Conservation (phyloP, 176 grass and related monocot species). For the Miscanthus lutarioriparius region DNA sequence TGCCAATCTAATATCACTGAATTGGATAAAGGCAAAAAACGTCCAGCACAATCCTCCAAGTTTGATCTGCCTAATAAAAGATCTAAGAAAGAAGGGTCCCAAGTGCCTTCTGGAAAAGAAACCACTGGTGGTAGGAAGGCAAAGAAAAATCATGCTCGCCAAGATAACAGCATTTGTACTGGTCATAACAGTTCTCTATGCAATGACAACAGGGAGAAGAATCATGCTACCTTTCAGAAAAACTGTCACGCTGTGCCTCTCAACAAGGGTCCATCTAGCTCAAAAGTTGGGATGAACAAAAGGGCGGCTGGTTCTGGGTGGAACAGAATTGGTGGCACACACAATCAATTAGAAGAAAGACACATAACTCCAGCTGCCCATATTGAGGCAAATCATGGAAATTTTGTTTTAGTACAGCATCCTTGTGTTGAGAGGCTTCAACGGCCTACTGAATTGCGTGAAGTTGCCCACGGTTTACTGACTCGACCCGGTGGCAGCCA, state of each 20-base stretch:
- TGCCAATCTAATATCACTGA: not conserved
- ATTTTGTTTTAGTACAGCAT: constrained; percentile 17
- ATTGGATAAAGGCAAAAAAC: constrained; percentile 33
- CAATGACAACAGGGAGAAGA: not conserved
- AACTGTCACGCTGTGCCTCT: not conserved
- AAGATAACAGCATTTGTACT: not conserved
- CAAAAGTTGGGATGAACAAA: not conserved
- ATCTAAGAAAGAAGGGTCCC: constrained; percentile 33
- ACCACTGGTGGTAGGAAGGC: not conserved
- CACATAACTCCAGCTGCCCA: not conserved
- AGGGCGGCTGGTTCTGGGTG: not conserved
- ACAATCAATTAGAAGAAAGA: constrained; percentile 35
- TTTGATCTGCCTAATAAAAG: constrained; percentile 34
- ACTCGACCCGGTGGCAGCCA: not conserved
- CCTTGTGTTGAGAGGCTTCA: not conserved
- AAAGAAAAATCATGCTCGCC: not conserved
- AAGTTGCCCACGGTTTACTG: constrained; percentile 30
- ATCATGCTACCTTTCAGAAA: not conserved
- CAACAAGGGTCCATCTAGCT: not conserved
- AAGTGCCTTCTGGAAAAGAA: not conserved
- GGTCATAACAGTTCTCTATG: not conserved
- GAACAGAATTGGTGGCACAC: not conserved
- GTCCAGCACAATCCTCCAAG: constrained; percentile 27
- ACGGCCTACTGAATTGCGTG: not conserved
- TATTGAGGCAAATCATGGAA: not conserved